phyloP scores from a whole-genome alignment of 2,329 filamentous ascomycete genomes.

The Aspergillus calidoustus region DNA sequence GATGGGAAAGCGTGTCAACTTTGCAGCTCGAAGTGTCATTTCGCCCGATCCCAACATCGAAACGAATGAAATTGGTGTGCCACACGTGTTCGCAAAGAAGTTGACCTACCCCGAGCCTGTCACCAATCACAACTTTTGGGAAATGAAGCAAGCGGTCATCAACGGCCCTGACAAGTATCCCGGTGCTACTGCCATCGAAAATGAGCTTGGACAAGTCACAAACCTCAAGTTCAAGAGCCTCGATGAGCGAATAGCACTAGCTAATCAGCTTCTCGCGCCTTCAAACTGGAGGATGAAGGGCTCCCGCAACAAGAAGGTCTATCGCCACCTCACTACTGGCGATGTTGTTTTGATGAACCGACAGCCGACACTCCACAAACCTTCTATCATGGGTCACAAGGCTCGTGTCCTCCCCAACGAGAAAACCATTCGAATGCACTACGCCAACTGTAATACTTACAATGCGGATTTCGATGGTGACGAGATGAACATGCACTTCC shows the following conservation, averaged over 20 bases:
- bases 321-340: conserved; percentile 92
- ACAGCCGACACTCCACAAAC: conserved; percentile 96
- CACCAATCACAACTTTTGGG: conserved; percentile 94
- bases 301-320: conserved; percentile 90
- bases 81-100: conserved; percentile 95
- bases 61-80: conserved; percentile 97
- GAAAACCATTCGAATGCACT: conserved; percentile 99
- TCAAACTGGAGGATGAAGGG: conserved; percentile 75
- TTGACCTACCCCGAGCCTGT: conserved; percentile 97
- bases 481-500: conserved; percentile 99
- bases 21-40: conserved; percentile 95
- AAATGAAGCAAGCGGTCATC: conserved; percentile 93
- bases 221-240: conserved; percentile 84
- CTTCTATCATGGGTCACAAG: conserved; percentile 97
- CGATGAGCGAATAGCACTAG: conserved; percentile 85
- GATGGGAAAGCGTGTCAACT: conserved; percentile 99
- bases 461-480: conserved; percentile 99
- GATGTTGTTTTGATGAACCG: conserved; percentile 99
- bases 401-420: conserved; percentile 91
- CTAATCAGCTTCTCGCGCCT: conserved; percentile 89
- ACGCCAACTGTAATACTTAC: conserved; percentile 99
- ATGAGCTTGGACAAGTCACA: conserved; percentile 90
- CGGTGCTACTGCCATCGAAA: conserved; percentile 91
- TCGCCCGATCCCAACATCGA: conserved; percentile 98
- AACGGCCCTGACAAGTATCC: conserved; percentile 95